phyloP scores from a whole-genome alignment of 345 rosid genomes.

The Gossypium anomalum region DNA sequence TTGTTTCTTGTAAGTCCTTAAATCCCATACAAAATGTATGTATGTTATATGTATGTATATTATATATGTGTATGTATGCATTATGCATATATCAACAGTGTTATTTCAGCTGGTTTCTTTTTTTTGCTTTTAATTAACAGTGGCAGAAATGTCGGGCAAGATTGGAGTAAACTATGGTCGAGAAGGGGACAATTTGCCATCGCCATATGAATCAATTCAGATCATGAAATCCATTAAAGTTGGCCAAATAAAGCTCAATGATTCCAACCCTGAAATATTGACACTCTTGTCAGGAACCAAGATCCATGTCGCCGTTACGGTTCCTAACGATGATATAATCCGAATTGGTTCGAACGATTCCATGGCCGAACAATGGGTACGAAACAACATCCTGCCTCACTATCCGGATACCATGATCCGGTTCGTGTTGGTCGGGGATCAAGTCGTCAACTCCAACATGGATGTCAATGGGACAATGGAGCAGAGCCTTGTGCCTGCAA shows the following conservation, averaged over 20 bases:
- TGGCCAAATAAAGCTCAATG: conserved; percentile 64
- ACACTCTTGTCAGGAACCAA: conserved; percentile 44
- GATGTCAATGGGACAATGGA: conserved; percentile 33
- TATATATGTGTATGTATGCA: neutral
- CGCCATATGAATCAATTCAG: conserved; percentile 40
- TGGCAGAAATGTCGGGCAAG: conserved; percentile 44
- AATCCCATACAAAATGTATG: neutral
- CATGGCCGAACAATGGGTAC: conserved; percentile 61
- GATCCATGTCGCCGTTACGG: conserved; percentile 60
- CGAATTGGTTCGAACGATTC: conserved; percentile 36
- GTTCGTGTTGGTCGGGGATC: conserved; percentile 85
- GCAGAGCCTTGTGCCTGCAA: conserved; percentile 58
- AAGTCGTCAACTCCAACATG: conserved; percentile 43
- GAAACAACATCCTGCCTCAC: conserved; percentile 48
- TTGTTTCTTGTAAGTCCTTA: neutral
- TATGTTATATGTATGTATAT: neutral
- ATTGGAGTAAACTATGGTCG: conserved; percentile 79
- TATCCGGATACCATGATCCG: conserved; percentile 64
- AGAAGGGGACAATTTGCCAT: conserved; percentile 69
- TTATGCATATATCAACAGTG: neutral
- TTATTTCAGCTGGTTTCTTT: neutral
- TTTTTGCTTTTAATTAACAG: conserved; percentile 21
- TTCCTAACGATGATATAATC: conserved; percentile 59
- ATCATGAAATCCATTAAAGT: conserved; percentile 54
- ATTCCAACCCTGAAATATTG: conserved; percentile 63